Base-by-base conservation (phyloP, 106 monocot species). In the Dioscorea dumetorum region DNA sequence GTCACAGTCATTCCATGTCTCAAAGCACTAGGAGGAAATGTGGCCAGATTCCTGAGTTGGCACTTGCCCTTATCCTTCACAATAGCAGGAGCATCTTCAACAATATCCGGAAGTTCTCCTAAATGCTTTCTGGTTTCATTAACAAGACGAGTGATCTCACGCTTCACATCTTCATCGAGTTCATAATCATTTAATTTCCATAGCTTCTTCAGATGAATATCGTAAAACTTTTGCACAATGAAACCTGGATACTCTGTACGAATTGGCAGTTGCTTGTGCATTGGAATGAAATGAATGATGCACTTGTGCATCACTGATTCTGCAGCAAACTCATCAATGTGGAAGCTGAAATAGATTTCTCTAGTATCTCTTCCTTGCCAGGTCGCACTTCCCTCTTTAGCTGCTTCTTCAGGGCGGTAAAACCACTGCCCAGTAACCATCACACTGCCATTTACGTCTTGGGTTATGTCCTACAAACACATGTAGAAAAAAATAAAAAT, bases 241-340 rank as follows among this genome's bases (percentile, higher is more conserved):
- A 99, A 99, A 49, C 97, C 93, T 21, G 97, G 97, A 78, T 85
- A 74, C 49, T 83, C 63, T 8, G 84, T 74, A 12, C 89, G 93
- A 66, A 76, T 17, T 66, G 97, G 97, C 2, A 90, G 50, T 74
- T 93, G 82, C 78, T 99, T 99, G 78, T 84, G 61, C 33, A 79
- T 63, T 6, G 97, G 97, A 62, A 99, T 73, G 73, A 93, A 99
- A 79, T 99, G 92, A 15, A 93, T 92, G 4, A 99, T 83, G 49
- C 97, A 99, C 52, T 83, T 82, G 70, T 99, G 97, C 92, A 99
- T 99, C 28, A 93, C 97, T 16, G 89, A 89, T 82, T 99, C 97
- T 19, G 92, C 93, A 28, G 97, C 92, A 7, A 99, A 90, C 11
- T 93, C 84, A 71, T 99, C 97, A 20, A 84, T 78, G 76, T 99